Evolutionary conservation across 306 rosid species (phyloP).

Genomic region (Delonix regia): DNA sequence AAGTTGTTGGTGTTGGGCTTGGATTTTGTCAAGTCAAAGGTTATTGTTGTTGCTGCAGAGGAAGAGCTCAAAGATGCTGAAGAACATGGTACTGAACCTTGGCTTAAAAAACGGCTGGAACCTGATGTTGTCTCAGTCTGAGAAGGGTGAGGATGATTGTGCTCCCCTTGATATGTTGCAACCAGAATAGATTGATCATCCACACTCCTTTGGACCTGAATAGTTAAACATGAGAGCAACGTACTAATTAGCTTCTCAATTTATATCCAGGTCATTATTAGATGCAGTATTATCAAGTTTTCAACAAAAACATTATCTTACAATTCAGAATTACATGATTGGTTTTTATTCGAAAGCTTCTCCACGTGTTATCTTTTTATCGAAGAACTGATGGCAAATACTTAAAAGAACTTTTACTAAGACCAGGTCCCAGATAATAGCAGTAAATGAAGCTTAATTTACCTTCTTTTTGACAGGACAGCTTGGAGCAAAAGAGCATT

Average conservation of each 20-base stretch:
- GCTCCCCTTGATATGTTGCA: constrained; percentile 98
- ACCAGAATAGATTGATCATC: constrained; percentile 90
- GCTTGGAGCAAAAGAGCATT: constrained; percentile 96
- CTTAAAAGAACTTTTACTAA: too few species aligned
- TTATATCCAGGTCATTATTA: background rate
- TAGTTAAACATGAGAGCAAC: constrained; percentile 24
- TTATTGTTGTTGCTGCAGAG: constrained; percentile 43
- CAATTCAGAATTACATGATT: background rate
- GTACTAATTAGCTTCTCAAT: constrained; percentile 30
- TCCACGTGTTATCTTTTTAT: background rate
- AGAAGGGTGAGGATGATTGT: constrained; percentile 77
- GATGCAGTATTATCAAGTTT: background rate
- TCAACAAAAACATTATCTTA: background rate
- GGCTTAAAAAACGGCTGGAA: constrained; percentile 43
- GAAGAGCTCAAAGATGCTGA: constrained; percentile 51
- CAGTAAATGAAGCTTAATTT: background rate
- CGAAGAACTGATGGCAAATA: background rate
- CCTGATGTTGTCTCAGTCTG: constrained; percentile 65
- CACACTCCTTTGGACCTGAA: constrained; percentile 94
- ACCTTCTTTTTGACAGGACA: constrained; percentile 99
- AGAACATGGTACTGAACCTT: constrained; percentile 53
- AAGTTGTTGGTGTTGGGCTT: constrained; percentile 41
- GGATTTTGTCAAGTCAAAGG: constrained; percentile 70
- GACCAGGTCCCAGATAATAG: too few species aligned
- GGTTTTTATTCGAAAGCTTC: too few species aligned